Evolutionary conservation across 78 protist genomes (phyloP).

Genomic region (Neovahlkampfia damariscottae): DNA sequence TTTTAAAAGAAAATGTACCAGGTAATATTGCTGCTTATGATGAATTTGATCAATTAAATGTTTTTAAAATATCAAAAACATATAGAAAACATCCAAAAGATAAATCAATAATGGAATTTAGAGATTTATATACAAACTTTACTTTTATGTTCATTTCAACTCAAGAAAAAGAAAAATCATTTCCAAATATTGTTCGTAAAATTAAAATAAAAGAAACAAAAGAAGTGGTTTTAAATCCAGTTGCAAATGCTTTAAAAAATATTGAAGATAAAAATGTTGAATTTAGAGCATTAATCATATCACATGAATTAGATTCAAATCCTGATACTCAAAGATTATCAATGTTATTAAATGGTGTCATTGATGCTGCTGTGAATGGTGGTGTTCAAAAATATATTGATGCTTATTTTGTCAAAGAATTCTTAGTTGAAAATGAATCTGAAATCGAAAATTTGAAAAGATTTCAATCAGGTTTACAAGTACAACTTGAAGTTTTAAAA

Average conservation of each 20-base stretch:
- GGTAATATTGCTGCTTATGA: not conserved
- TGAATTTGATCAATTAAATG: not conserved
- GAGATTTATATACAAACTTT: not conserved
- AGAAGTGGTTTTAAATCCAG: not conserved
- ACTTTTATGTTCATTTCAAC: not conserved
- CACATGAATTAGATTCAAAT: not conserved
- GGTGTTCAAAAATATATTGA: not conserved
- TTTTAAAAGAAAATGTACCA: not conserved
- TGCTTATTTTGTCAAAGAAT: not conserved
- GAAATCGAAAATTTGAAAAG: not conserved
- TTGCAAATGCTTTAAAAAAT: not conserved
- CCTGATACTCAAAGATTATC: not conserved
- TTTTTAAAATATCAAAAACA: not conserved
- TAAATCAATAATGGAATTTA: not conserved
- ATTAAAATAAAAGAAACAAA: not conserved
- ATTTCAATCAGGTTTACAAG: not conserved
- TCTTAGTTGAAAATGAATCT: not conserved
- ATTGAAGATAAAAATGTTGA: not conserved
- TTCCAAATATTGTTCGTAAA: not conserved
- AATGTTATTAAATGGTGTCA: not conserved
- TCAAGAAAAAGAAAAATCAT: not conserved
- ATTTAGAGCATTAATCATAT: not conserved
- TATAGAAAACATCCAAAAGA: not conserved
- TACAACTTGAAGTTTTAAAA: not conserved
- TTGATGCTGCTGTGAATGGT: slow-evolving; percentile 15